These are phyloP conservation scores for Begonia fuchsioides DNA, from an alignment of 306 rosid genomes.

Conservation along the genomic window DNA sequence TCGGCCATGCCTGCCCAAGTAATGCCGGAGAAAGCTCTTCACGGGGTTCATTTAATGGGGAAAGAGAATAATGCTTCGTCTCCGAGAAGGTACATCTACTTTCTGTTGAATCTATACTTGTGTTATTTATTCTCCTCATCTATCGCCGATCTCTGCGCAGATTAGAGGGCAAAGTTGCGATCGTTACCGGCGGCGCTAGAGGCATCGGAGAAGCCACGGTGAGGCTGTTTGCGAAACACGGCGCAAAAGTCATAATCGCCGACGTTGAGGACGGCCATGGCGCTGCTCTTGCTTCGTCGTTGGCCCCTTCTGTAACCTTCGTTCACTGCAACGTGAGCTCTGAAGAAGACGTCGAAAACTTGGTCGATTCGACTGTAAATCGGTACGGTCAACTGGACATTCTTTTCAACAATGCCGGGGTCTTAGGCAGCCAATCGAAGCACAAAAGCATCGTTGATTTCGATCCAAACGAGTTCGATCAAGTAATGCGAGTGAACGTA, in stretches of 20 bases:
- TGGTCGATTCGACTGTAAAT: slow-evolving; percentile 29
- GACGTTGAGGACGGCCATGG: slow-evolving; percentile 56
- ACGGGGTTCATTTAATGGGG: slow-evolving; percentile 20
- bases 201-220: slow-evolving; percentile 83
- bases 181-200: slow-evolving; percentile 71
- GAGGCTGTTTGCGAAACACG: slow-evolving; percentile 50
- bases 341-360: slow-evolving; percentile 48
- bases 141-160: slow-evolving; percentile 11
- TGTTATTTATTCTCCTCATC: too few species aligned
- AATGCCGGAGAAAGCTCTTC: slow-evolving; percentile 44
- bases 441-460: slow-evolving; percentile 62
- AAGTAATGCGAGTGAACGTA: slow-evolving; percentile 66
- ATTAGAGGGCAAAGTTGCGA: slow-evolving; percentile 77
- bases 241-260: slow-evolving; percentile 68
- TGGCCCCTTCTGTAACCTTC: slow-evolving; percentile 37
- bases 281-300: slow-evolving; percentile 28
- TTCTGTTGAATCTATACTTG: too few species aligned
- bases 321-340: slow-evolving; percentile 58
- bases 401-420: slow-evolving; percentile 79
- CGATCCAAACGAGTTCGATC: slow-evolving; percentile 52
- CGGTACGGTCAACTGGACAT: slow-evolving; percentile 59
- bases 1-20: slow-evolving; percentile 50
- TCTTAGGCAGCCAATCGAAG: slow-evolving; percentile 54
- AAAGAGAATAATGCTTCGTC: slow-evolving; percentile 28
- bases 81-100: slow-evolving; percentile 31